Percentiles rank a stretch among this genome's conserved stretches.
Conservation (phyloP, 208 protist genomes). For the Acanthamoeba sp. region DNA sequence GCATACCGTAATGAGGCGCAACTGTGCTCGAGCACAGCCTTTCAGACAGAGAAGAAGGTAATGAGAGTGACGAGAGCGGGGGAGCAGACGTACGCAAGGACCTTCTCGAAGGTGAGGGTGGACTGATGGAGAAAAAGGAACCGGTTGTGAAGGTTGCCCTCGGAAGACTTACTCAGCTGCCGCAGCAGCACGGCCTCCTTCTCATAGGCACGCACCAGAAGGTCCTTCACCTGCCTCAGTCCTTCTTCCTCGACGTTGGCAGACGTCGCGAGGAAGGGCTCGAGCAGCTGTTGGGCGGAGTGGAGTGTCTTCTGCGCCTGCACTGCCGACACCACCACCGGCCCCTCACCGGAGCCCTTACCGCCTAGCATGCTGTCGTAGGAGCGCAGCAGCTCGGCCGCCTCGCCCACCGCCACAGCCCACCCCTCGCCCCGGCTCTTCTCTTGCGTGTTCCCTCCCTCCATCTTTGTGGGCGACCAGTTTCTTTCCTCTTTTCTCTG, state of each 20-base stretch:
- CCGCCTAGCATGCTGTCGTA: neutral
- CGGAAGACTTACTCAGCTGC: conserved; percentile 9
- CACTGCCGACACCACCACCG: conserved; percentile 5
- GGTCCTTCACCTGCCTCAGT: neutral
- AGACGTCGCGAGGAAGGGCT: neutral
- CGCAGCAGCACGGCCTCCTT: conserved; percentile 21
- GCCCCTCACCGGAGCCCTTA: neutral
- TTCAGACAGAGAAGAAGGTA: too few species aligned
- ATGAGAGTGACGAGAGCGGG: neutral
- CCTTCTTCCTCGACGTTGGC: neutral
- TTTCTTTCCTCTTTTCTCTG: too few species aligned
- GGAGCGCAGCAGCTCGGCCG: neutral
- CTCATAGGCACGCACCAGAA: conserved; percentile 20
- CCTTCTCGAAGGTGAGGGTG: conserved; percentile 28
- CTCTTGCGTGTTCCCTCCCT: neutral
- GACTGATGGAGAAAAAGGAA: conserved; percentile 37
- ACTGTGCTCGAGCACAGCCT: too few species aligned
- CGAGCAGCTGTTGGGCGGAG: neutral
- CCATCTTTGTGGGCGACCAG: neutral
- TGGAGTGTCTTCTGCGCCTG: conserved; percentile 19
- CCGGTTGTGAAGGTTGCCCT: conserved; percentile 40
- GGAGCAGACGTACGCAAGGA: neutral
- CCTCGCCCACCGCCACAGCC: neutral
- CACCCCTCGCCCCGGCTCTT: neutral
- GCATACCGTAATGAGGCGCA: too few species aligned